These are phyloP conservation scores for Candida frijolesensis DNA, from an alignment of 1,139 yeast genomes.

Conservation along the genomic window DNA sequence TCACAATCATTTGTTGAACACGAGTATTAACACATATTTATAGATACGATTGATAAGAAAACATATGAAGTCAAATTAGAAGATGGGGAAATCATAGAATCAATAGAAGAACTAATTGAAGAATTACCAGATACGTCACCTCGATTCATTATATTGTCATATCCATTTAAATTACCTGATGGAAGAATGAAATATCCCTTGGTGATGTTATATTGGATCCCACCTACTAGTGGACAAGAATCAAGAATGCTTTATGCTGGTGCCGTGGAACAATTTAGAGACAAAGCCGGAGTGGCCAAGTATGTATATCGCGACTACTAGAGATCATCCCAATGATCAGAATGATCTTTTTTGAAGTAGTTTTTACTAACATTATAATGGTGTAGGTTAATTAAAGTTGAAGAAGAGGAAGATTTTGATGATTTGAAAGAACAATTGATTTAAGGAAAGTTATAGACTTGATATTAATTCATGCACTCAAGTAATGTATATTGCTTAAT, in stretches of 20 bases:
- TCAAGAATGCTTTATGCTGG: conserved; percentile 88
- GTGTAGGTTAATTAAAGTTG: conserved; percentile 49
- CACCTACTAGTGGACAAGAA: conserved; percentile 79
- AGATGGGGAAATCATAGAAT: conserved; percentile 42
- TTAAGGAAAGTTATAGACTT: conserved; percentile 1
- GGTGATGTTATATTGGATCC: conserved; percentile 81
- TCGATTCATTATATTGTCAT: conserved; percentile 73
- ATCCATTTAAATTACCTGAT: conserved; percentile 68
- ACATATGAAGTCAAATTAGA: conserved; percentile 58
- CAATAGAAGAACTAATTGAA: conserved; percentile 64
- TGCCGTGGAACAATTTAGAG: conserved; percentile 77
- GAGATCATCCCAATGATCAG: too few species aligned
- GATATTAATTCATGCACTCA: too few species aligned
- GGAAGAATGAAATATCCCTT: conserved; percentile 77
- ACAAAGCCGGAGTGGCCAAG: conserved; percentile 75
- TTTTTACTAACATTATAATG: conserved; percentile 26
- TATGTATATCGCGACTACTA: too few species aligned
- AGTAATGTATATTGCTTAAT: too few species aligned
- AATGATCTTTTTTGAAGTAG: not conserved
- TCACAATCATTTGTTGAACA: not conserved
- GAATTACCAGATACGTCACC: conserved; percentile 85
- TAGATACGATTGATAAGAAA: conserved; percentile 55
- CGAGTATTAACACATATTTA: conserved; percentile 16
- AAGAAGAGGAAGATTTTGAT: conserved; percentile 66
- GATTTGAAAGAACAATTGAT: conserved; percentile 36